Evolutionary conservation across 2,329 filamentous ascomycete genomes (phyloP), one percentile per base, ranked within the genome.

Genomic region (Aspergillus eucalypticola): DNA sequence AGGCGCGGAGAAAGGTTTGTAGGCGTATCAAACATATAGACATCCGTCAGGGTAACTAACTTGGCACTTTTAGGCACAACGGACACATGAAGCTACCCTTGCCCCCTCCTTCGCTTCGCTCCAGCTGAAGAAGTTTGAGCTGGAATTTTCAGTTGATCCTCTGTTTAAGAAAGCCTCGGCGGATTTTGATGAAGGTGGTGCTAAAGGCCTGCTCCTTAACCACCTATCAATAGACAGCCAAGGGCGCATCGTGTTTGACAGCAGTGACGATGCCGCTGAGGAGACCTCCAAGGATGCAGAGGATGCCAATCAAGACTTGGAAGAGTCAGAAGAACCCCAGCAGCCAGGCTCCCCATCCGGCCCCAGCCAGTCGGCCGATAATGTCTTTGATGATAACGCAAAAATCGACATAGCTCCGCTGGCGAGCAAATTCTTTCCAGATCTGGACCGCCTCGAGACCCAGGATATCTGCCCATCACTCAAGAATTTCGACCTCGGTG

Each of bases 131-230:
- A 99, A 98, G 77, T 93, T 99, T 71, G 95, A 99, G 69, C 84
- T 98, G 48, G 95, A 99, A 71, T 97, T 99, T 66, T 88, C 93
- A 0, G 94, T 99, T 5, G 95, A 99, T 72, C 95, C 95, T 2
- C 79, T 99, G n/a, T 99, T 99, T 84, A 99, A 99, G 73, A 99
- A 99, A 73, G 94, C 94, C 0, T 96, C 94, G 5, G 95, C 95
- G 46, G 95, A 99, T 79, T 99, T 99, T 66, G 95, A 99, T 73
- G 95, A 99, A 79, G 95, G 95, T 19, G 95, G 95, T 59, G 95
- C 95, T 59, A 99, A 98, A 77, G 95, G 95, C 19, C 82, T 99
- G 44, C 83, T 99, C 19, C 84, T 99, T 32, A 99, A 99, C 72
- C 94, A 99, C 76, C 83, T 99, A n/a, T 91, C 94, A 72, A 97